phyloP scores from a whole-genome alignment of 805 yeast species.

The Myxozyma geophila region DNA sequence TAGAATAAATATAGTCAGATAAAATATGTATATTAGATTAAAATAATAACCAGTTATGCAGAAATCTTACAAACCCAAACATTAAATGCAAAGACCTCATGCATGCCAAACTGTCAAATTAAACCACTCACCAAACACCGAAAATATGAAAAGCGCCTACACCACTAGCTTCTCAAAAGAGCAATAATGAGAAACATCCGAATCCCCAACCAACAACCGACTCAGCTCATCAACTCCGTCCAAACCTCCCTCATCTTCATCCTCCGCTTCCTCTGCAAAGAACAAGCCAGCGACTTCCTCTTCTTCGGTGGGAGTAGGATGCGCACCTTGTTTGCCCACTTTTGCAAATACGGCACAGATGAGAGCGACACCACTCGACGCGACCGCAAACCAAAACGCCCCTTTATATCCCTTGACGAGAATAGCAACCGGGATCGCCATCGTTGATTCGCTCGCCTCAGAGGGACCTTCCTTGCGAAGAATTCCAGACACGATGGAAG shows the following conservation, averaged over 20 bases:
- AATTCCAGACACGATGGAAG: constrained; percentile 48
- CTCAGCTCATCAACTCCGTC: constrained; percentile 11
- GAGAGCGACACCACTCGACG: constrained; percentile 42
- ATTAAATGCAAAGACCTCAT: neutral
- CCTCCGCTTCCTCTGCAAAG: constrained; percentile 4
- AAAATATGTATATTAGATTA: too few species aligned
- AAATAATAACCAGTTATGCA: too few species aligned
- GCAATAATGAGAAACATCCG: neutral
- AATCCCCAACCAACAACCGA: constrained; percentile 5
- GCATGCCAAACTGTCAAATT: neutral
- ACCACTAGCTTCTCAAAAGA: constrained; percentile 1
- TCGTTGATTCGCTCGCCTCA: neutral
- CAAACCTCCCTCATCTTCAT: neutral
- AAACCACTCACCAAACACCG: neutral
- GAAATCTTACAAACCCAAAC: neutral
- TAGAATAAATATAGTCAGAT: too few species aligned
- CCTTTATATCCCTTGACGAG: constrained; percentile 30
- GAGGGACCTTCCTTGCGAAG: constrained; percentile 11
- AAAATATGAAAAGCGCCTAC: neutral
- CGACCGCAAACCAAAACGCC: constrained; percentile 44
- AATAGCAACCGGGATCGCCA: neutral
- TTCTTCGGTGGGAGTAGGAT: neutral
- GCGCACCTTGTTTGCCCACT: constrained; percentile 43
- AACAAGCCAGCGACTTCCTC: neutral
- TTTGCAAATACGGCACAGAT: constrained; percentile 43